These are phyloP conservation scores for Dictyostelium brefeldianum DNA, from an alignment of 78 protist species.

Conservation along the genomic window DNA sequence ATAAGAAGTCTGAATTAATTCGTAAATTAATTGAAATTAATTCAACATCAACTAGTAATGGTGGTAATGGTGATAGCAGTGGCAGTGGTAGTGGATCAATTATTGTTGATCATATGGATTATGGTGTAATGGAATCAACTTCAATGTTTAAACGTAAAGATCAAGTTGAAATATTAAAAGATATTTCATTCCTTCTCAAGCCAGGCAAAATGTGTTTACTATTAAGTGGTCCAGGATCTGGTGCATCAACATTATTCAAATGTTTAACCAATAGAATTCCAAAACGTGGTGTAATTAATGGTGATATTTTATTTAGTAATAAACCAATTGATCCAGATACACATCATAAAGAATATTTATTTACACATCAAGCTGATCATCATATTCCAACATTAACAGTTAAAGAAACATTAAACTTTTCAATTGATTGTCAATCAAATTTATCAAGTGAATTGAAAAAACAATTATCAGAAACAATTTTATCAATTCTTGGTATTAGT, in stretches of 20 bases:
- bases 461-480: neutral
- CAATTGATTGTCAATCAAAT: conserved; percentile 72
- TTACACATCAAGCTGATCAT: conserved; percentile 42
- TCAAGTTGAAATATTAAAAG: conserved; percentile 4
- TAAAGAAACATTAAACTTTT: conserved; percentile 69
- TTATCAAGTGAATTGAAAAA: neutral
- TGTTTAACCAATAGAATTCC: conserved; percentile 54
- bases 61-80: neutral
- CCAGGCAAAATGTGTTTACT: conserved; percentile 80
- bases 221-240: conserved; percentile 54
- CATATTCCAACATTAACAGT: conserved; percentile 78
- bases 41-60: neutral
- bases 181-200: conserved; percentile 29
- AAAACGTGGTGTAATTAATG: conserved; percentile 25
- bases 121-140: conserved; percentile 34
- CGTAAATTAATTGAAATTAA: neutral
- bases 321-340: conserved; percentile 11
- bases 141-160: conserved; percentile 1
- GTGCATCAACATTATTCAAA: conserved; percentile 49
- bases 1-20: conserved; percentile 17
- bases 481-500: conserved; percentile 82
- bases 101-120: conserved; percentile 24
- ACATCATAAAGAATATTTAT: conserved; percentile 34
- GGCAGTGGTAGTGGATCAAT: neutral
- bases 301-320: conserved; percentile 30